Evolutionary conservation across 345 rosid genomes (phyloP).

Genomic region (Isatis tinctoria): DNA sequence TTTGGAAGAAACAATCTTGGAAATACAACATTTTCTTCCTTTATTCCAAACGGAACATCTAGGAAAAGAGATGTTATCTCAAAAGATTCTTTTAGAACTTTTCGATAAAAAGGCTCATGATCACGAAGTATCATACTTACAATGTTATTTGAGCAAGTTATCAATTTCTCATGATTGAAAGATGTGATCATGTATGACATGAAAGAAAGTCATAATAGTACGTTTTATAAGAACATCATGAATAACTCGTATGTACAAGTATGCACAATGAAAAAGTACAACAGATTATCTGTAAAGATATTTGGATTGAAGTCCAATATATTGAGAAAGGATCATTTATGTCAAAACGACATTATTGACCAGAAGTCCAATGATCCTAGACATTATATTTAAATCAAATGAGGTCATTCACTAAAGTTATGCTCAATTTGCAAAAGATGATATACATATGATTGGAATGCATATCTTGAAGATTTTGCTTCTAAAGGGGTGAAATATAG

Average conservation of each 20-base stretch:
- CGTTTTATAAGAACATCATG: not conserved
- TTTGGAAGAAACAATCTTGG: too few relatives aligned
- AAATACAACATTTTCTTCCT: too few relatives aligned
- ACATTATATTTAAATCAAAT: not conserved
- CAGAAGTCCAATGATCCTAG: not conserved
- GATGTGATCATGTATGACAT: not conserved
- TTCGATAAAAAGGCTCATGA: too few relatives aligned
- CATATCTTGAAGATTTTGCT: not conserved
- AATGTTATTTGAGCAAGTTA: not conserved
- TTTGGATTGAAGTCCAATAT: not conserved
- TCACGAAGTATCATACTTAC: too few relatives aligned
- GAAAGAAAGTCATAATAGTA: not conserved
- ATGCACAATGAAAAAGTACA: not conserved
- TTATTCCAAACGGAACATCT: too few relatives aligned
- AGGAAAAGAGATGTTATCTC: too few relatives aligned
- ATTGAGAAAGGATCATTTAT: not conserved
- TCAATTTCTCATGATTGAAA: not conserved
- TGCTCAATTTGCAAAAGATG: not conserved
- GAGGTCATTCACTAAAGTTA: not conserved
- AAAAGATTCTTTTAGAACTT: too few relatives aligned
- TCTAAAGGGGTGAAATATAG: not conserved
- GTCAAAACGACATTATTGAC: not conserved
- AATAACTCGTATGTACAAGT: not conserved
- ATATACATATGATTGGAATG: not conserved
- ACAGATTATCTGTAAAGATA: not conserved